Evolutionary conservation across 805 yeast species (phyloP).

Genomic region (Citeromyces matritensis): DNA sequence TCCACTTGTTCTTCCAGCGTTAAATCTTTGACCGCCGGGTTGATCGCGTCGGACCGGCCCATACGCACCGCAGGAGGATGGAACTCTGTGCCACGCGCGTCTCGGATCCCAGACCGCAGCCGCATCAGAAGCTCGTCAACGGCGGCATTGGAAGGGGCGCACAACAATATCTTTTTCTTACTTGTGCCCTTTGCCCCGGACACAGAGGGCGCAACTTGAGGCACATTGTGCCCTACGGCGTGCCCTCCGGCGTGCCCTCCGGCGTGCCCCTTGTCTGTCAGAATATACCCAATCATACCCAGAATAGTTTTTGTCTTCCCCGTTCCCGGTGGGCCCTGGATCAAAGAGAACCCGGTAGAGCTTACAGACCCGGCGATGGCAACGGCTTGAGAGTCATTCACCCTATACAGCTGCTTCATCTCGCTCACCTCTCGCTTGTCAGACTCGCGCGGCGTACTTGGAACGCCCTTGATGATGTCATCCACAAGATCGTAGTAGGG

Average conservation of each 20-base stretch:
- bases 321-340: constrained; percentile 99
- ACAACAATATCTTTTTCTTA: constrained; percentile 55
- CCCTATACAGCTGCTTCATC: constrained; percentile 34
- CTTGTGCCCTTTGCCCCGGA: constrained; percentile 1
- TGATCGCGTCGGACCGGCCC: constrained; percentile 82
- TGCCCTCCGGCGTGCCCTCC: constrained; percentile 3
- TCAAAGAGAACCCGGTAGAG: constrained; percentile 67
- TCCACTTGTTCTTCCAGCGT: constrained; percentile 83
- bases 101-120: constrained; percentile 53
- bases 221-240: constrained; percentile 2
- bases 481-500: constrained; percentile 67
- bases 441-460: constrained; percentile 25
- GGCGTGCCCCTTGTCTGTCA: constrained; percentile 27
- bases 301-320: constrained; percentile 96
- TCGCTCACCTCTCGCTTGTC: constrained; percentile 20
- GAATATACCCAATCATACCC: constrained; percentile 73
- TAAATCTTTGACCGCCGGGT: constrained; percentile 64
- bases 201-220: constrained; percentile 3
- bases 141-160: constrained; percentile 99
- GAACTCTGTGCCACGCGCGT: constrained; percentile 34
- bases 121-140: constrained; percentile 89
- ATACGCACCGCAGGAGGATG: constrained; percentile 67
- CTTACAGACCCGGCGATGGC: constrained; percentile 69
- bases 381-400: constrained; percentile 80
- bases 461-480: constrained; percentile 51